Base-by-base conservation (phyloP, 1,284 basidiomycete genomes). In the Ustilago sp. region DNA sequence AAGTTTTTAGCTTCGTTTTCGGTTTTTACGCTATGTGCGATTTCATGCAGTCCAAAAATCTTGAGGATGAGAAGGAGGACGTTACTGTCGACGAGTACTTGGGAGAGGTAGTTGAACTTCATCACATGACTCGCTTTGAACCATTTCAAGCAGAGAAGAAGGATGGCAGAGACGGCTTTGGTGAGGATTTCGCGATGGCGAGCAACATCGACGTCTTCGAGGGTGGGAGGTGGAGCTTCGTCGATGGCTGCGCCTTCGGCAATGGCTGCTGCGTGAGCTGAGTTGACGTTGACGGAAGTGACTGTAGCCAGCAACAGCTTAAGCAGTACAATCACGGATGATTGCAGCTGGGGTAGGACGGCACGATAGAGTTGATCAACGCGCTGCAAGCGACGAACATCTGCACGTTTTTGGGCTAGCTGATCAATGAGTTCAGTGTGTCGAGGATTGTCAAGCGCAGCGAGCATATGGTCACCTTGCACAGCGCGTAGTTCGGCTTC, bases 31-130 rank as follows among this genome's bases (percentile, higher is more conserved):
- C 92, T 91, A 15, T 90, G 89, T 0, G 93, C 90, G 6, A 97
- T 92, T 84, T 99, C 97, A 86, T 96, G 94, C 76, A 98, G 87
- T 12, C 95, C 95, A 87, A 99, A 98, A 92, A 98, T 97, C 89
- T 99, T 99, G 83, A 99, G 88, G 59, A 99, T 94, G 32, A 99
- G 89, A 38, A 99, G 88, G 4, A 98, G 88, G 83, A 95, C 97
- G 84, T 99, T 99, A 23, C 94, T 95, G 83, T 99, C 97, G 56
- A 99, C 91, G 9, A 99, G 88, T 32, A 95, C 90, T 86, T 97
- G 95, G 8, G 94, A 94, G 36, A 99, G 89, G 87, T 98, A 94
- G 87, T 99, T 95, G 86, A 98, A 98, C 86, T 99, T 99, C 92
- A 99, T 95, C 36, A 93, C 92, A 87, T 99, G 83, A 47, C 78